Evolutionary conservation across 352 stramenopile genomes (phyloP), one percentile per base, ranked within the genome.

Genomic region (Phytophthora agathidicida): DNA sequence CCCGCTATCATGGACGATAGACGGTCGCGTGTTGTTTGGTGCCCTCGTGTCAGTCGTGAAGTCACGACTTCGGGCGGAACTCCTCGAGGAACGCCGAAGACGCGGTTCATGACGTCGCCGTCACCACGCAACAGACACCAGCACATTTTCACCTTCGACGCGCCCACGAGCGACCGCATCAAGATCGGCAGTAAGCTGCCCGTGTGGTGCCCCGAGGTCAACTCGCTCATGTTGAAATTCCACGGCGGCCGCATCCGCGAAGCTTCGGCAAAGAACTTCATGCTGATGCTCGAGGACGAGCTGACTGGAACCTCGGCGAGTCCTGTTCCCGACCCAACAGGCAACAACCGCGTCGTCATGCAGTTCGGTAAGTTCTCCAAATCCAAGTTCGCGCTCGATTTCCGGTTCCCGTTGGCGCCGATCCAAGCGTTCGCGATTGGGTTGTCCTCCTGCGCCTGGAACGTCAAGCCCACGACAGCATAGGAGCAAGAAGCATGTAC

Each of bases 211-310:
- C 74, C 83, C 3, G 83, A 96, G 43, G 81, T 97, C 17, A 91
- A 91, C 57, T 93, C 76, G 41, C 71, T 97, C 13, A 93, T 96
- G 74, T 69, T 96, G 51, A 96, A 94, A 68, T 96, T 97, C 68
- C 84, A 95, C 41, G 87, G 86, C 31, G 80, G 85, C 7, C 80
- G 88, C 17, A 91, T 96, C 45, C 84, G 82, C 30, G 84, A 96
- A 70, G 86, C 88, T 27, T 95, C 84, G 8, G 84, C 88, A 46
- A 96, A 96, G 67, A 97, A 96, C 57, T 97, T 97, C 55, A 93
- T 96, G 77, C 73, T 96, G 20, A 87, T 82, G 67, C 27, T 95
- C 41, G 81, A 94, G 7, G 83, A 88, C 42, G 82, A 95, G 31
- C 68, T 68, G 6, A 53, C 68, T 7, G 57, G 74, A 1, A 39